phyloP scores from a whole-genome alignment of 2,329 filamentous ascomycete species.

The Epichloe hybrida region DNA sequence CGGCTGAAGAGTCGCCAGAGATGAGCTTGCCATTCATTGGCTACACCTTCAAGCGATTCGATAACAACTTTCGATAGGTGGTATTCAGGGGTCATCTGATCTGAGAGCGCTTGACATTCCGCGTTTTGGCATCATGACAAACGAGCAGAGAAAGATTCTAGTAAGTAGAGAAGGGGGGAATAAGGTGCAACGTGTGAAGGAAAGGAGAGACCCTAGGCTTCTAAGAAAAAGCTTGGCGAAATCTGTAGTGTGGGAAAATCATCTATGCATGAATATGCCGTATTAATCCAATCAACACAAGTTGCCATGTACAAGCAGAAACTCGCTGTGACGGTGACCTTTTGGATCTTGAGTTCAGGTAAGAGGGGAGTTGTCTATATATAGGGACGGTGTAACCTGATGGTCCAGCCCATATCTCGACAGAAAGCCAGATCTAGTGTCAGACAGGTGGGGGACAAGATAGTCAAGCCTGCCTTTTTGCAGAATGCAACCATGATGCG shows the following conservation, averaged over 20 bases:
- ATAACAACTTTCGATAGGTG: conserved; percentile 49
- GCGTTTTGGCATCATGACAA: neutral
- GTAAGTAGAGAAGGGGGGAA: neutral
- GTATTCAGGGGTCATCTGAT: neutral
- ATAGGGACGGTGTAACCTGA: neutral
- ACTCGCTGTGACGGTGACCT: neutral
- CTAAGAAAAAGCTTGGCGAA: neutral
- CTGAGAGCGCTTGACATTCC: neutral
- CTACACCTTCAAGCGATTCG: conserved; percentile 83
- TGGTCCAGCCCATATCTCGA: neutral
- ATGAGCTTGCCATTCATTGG: conserved; percentile 72
- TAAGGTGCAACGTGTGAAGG: neutral
- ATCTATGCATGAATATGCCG: neutral
- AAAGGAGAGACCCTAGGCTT: neutral
- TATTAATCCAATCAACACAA: neutral
- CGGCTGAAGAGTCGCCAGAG: conserved; percentile 69
- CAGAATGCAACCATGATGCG: too few species aligned
- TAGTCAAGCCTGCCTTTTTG: too few species aligned
- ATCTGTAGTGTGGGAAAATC: neutral
- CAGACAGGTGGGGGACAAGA: too few species aligned
- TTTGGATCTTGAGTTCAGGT: too few species aligned
- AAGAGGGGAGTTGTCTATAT: too few species aligned
- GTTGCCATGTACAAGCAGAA: neutral
- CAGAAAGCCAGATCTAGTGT: too few species aligned
- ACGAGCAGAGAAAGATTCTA: neutral